A percentile compares a stretch with the other conserved stretches of the same genome.
These are phyloP conservation scores for Lathyrus tuberosus DNA, from an alignment of 306 rosid genomes.

Conservation along the genomic window DNA sequence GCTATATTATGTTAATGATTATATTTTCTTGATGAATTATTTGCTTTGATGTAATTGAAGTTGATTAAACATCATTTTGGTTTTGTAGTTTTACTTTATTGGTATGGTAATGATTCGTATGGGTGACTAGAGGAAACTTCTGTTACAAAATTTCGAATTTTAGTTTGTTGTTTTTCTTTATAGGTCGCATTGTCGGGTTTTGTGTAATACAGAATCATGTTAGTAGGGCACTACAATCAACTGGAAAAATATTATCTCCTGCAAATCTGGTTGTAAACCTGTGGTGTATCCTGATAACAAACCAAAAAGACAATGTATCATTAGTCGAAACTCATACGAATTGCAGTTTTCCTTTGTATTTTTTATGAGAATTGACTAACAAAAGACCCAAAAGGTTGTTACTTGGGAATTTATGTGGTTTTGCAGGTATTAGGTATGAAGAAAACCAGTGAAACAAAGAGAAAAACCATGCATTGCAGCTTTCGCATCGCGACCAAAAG, in stretches of 20 bases:
- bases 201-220: conserved; percentile 98
- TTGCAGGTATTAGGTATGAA: too few species aligned
- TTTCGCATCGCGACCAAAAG: too few species aligned
- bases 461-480: too few species aligned
- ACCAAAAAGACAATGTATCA: too few species aligned
- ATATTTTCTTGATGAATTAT: not conserved
- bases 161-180: conserved; percentile 23
- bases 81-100: not conserved
- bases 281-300: too few species aligned
- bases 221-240: conserved; percentile 82
- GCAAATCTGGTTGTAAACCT: conserved; percentile 76
- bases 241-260: conserved; percentile 81
- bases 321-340: too few species aligned
- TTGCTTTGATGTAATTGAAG: conserved; percentile 3
- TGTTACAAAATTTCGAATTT: conserved; percentile 34
- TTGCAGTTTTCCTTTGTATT: too few species aligned
- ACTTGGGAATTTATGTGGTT: too few species aligned
- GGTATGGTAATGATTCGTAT: not conserved
- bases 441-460: too few species aligned
- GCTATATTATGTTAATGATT: not conserved
- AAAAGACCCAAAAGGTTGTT: too few species aligned
- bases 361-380: too few species aligned
- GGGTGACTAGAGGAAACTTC: not conserved
- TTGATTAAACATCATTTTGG: too few species aligned
- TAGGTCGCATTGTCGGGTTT: conserved; percentile 89